Evolutionary conservation across 164 flowering plant genomes (phyloP), one percentile per base, ranked within the genome.

Genomic region (Protea cynaroides): DNA sequence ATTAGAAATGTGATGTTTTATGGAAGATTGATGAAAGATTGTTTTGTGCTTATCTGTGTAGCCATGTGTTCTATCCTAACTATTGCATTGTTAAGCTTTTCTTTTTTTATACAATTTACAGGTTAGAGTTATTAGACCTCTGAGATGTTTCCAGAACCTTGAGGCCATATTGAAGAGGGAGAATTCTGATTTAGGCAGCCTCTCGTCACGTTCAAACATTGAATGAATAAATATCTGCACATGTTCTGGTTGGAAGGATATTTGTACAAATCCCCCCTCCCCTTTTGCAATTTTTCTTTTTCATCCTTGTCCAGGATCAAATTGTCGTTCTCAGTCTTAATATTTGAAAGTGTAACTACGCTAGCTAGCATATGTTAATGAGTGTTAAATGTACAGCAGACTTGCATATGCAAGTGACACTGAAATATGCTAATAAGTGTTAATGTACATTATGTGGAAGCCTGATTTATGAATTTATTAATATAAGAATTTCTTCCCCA

Each of bases 121-220:
- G 96, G 83, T 81, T 29, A 29, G 34, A 29, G 34, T 29, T 5
- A 29, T 29, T 29, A 81, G 77, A 66, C 79, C 87, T 37, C 56
- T 87, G 61, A 78, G 75, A 70, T 89, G 95, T 77, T 89, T 92
- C 61, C 84, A 76, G 60, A 83, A 75, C 57, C 43, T 87, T 52
- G 88, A 82, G 70, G 83, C 81, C 44, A 69, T 83, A 34, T 76
- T 79, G 80, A 87, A 75, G 79, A 90, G 69, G 70, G 86, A 85
- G 63, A 69, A 37, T 47, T 79, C 89, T 8, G 70, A 62, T 51
- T 64, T 61, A 18, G 76, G 89, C 73, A 80, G 79, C 52, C 73
- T 76, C 44, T 75, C 90, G 62, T 15, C 18, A 1, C 15, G 18
- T 49, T 15, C 52, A 0, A 49, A 2, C 17, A 18, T 15, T 49